Conservation (phyloP, 192 early-diverging fungal species). For the Phlyctochytrium arcticum region DNA sequence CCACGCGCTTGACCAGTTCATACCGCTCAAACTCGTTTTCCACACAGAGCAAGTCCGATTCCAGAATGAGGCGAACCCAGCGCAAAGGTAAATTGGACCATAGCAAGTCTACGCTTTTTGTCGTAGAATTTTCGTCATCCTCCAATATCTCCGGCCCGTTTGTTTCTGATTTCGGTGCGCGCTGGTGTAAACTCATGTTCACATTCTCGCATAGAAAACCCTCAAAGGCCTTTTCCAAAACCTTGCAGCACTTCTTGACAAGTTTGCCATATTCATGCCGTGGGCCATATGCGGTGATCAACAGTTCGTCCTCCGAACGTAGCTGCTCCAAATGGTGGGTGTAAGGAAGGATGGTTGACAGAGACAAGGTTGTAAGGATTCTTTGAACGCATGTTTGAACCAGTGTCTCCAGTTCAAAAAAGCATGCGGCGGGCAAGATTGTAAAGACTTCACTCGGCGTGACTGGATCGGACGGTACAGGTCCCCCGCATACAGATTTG, state of each 20-base stretch:
- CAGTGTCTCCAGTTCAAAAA: slow-evolving; percentile 27
- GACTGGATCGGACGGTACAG: slow-evolving; percentile 2
- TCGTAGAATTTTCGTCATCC: background rate
- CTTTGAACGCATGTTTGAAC: slow-evolving; percentile 15
- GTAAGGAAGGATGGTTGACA: slow-evolving; percentile 13
- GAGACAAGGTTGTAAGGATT: slow-evolving; percentile 14
- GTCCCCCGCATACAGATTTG: no score
- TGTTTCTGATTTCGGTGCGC: background rate
- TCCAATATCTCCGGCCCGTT: background rate
- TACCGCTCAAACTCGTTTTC: slow-evolving; percentile 41
- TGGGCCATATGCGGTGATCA: slow-evolving; percentile 5
- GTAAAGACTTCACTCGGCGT: slow-evolving; percentile 3
- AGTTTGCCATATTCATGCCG: slow-evolving; percentile 11
- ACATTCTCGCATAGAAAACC: slow-evolving; percentile 11
- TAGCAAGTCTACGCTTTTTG: background rate
- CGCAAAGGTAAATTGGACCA: slow-evolving; percentile 10
- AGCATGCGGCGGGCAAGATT: slow-evolving; percentile 35
- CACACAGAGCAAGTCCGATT: slow-evolving; percentile 25
- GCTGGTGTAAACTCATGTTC: background rate
- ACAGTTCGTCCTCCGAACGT: background rate
- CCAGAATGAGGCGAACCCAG: slow-evolving; percentile 22
- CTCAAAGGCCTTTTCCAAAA: slow-evolving; percentile 3
- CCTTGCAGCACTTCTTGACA: background rate
- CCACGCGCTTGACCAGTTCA: slow-evolving; percentile 32
- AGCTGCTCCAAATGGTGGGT: slow-evolving; percentile 20